Evolutionary conservation across 257 asterid genomes (phyloP).

Genomic region (Gentiana macrophylla): DNA sequence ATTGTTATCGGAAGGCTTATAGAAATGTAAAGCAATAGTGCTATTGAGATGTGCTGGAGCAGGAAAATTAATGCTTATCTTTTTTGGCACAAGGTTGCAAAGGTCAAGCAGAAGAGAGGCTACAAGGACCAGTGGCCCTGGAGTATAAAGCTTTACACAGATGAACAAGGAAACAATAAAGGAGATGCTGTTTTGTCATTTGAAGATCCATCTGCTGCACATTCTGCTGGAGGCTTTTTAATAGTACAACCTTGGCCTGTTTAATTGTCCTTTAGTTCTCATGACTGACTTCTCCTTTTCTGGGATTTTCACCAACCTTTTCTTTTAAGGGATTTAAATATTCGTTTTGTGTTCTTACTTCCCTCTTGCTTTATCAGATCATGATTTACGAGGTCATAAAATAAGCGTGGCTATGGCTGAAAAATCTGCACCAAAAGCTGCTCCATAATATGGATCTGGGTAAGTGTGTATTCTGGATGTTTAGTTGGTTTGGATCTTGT

Average conservation of each 20-base stretch:
- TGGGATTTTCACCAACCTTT: not conserved
- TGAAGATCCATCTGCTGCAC: constrained; percentile 99
- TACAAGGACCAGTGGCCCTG: constrained; percentile 99
- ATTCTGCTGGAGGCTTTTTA: constrained; percentile 96
- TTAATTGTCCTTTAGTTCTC: not conserved
- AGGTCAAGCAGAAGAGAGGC: constrained; percentile 96
- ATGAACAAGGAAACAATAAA: constrained; percentile 91
- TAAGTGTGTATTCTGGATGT: constrained; percentile 12
- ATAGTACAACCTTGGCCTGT: constrained; percentile 37
- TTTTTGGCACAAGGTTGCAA: constrained; percentile 56
- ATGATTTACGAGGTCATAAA: constrained; percentile 71
- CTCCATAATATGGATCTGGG: constrained; percentile 77
- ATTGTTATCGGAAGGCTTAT: too few species aligned
- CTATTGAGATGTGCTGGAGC: too few species aligned
- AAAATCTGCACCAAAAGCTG: constrained; percentile 83
- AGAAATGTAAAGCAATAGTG: too few species aligned
- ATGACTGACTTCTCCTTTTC: too few species aligned
- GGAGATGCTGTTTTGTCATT: constrained; percentile 96
- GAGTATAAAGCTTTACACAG: constrained; percentile 91
- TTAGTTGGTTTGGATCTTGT: not conserved
- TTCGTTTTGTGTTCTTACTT: not conserved
- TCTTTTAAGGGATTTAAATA: constrained; percentile 2
- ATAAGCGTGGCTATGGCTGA: constrained; percentile 93
- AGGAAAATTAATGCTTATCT: not conserved
- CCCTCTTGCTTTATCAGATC: constrained; percentile 29